Conservation (phyloP, 164 flowering plant species). For the Aristolochia contorta region DNA sequence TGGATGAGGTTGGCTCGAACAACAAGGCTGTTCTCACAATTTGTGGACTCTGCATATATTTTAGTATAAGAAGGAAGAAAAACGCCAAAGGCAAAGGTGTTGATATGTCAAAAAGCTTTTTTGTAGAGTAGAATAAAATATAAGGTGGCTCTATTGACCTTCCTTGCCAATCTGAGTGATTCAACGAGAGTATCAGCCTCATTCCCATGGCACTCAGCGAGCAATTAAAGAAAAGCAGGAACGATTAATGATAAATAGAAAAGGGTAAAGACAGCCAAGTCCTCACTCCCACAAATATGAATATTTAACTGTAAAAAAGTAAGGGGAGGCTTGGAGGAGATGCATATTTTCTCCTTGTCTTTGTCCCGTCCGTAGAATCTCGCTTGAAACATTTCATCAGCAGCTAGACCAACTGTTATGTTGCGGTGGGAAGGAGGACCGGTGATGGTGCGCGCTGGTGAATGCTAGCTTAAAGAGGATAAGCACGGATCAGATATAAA, state of each 20-base stretch:
- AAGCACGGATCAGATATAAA: conserved; percentile 5
- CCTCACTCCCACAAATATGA: conserved; percentile 1
- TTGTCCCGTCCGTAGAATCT: neutral
- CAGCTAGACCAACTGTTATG: conserved; percentile 1
- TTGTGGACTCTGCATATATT: neutral
- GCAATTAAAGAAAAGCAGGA: neutral
- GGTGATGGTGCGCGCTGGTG: conserved; percentile 1
- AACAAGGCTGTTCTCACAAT: neutral
- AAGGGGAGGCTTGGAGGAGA: neutral
- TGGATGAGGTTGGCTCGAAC: neutral
- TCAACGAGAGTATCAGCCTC: neutral
- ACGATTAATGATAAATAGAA: neutral
- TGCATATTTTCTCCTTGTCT: neutral
- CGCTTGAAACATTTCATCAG: conserved; percentile 3
- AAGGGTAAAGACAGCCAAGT: neutral
- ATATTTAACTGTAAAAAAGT: neutral
- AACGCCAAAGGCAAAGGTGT: conserved; percentile 2
- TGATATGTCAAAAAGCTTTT: conserved; percentile 4
- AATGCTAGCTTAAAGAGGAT: conserved; percentile 2
- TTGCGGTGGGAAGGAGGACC: neutral
- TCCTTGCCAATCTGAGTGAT: neutral
- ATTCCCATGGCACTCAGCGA: neutral
- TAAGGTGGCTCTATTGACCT: neutral
- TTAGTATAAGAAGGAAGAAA: neutral
- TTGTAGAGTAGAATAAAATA: neutral